phyloP scores from a whole-genome alignment of 202 grass and related monocot genomes.

The Panicum virgatum region DNA sequence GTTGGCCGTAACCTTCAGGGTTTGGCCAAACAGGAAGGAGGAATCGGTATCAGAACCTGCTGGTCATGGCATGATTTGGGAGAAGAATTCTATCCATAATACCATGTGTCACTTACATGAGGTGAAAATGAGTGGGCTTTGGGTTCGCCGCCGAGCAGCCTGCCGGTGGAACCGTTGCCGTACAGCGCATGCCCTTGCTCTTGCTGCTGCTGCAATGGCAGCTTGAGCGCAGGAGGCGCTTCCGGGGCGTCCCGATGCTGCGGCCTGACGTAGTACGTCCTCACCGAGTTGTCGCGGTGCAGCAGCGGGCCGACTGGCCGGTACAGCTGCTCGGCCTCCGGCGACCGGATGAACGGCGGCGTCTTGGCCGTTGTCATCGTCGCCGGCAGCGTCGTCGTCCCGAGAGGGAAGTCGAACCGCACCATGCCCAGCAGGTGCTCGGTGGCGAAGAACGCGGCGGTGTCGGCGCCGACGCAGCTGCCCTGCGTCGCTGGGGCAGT shows the following conservation, averaged over 20 bases:
- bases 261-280: slow-evolving; percentile 50
- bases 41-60: not conserved
- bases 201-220: slow-evolving; percentile 30
- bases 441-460: slow-evolving; percentile 54
- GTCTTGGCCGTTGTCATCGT: not conserved
- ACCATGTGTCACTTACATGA: slow-evolving; percentile 21
- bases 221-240: slow-evolving; percentile 11
- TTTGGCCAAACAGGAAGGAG: too few species aligned
- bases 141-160: slow-evolving; percentile 19
- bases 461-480: slow-evolving; percentile 47
- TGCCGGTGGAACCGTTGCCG: not conserved
- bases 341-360: slow-evolving; percentile 20
- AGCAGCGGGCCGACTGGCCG: slow-evolving; percentile 14
- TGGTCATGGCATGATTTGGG: not conserved
- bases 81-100: not conserved
- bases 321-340: slow-evolving; percentile 25
- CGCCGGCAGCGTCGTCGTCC: not conserved
- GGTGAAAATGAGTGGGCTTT: slow-evolving; percentile 9
- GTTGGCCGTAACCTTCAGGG: slow-evolving; percentile 41
- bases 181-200: slow-evolving; percentile 21
- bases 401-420: slow-evolving; percentile 48
- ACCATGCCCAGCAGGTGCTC: slow-evolving; percentile 60
- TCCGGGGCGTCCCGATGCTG: slow-evolving; percentile 25
- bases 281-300: slow-evolving; percentile 37
- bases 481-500: slow-evolving; percentile 18